Evolutionary conservation across 2,329 filamentous ascomycete species (phyloP).

Genomic region (Colletotrichum noveboracense): DNA sequence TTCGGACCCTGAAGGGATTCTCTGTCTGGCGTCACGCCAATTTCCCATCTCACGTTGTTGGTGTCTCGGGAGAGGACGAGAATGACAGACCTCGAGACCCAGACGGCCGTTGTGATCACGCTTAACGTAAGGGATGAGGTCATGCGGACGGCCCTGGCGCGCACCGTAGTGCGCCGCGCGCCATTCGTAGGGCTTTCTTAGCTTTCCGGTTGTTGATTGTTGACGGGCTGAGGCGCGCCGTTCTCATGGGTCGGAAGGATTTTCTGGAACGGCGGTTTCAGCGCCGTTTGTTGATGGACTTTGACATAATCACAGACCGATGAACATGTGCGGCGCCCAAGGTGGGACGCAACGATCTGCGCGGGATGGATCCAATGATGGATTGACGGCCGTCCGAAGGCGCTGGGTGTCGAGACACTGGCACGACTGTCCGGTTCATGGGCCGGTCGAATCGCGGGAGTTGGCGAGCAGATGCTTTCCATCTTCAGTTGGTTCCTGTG

Average conservation of each 20-base stretch:
- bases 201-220: not conserved
- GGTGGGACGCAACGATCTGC: constrained; percentile 4
- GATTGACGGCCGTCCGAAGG: constrained; percentile 4
- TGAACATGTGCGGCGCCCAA: not conserved
- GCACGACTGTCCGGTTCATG: not conserved
- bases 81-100: not conserved
- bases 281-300: not conserved
- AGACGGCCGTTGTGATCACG: not conserved
- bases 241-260: not conserved
- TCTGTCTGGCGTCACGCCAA: not conserved
- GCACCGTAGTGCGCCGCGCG: not conserved
- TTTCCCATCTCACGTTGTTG: not conserved
- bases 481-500: not conserved
- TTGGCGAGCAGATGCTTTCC: not conserved
- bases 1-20: constrained; percentile 1
- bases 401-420: not conserved
- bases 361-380: not conserved
- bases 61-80: constrained; percentile 8
- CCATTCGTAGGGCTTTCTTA: not conserved
- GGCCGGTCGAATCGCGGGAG: not conserved
- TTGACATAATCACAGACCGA: not conserved
- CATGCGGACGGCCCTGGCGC: not conserved
- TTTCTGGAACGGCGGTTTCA: constrained; percentile 3
- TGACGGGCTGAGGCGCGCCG: not conserved
- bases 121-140: constrained; percentile 18